Evolutionary conservation across 2,329 filamentous ascomycete genomes (phyloP).

Genomic region (Coniochaeta sp.): DNA sequence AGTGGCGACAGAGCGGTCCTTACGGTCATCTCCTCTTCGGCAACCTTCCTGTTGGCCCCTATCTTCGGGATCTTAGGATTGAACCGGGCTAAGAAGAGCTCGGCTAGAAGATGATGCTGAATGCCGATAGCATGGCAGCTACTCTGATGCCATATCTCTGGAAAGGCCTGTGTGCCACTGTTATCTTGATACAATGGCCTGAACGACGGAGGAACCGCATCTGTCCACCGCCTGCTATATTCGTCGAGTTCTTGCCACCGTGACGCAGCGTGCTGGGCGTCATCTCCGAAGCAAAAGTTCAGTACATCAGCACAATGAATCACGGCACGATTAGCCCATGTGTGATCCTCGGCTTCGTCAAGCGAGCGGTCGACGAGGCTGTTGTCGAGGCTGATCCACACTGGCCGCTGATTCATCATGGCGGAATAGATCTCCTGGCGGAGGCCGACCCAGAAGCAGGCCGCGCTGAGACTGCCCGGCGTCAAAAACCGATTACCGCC

Average conservation of each 20-base stretch:
- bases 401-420: conserved; percentile 35
- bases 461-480: conserved; percentile 37
- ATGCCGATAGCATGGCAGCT: conserved; percentile 51
- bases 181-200: conserved; percentile 42
- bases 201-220: conserved; percentile 41
- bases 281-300: conserved; percentile 51
- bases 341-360: conserved; percentile 39
- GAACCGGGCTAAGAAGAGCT: conserved; percentile 48
- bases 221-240: conserved; percentile 38
- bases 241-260: conserved; percentile 37
- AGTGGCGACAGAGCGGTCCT: background rate
- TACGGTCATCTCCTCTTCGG: conserved; percentile 32
- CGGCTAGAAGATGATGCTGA: conserved; percentile 52
- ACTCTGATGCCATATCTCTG: conserved; percentile 49
- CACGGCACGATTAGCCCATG: conserved; percentile 55
- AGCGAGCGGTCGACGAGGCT: conserved; percentile 44
- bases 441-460: conserved; percentile 50
- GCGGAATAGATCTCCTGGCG: conserved; percentile 54
- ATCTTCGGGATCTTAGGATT: conserved; percentile 45
- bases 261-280: conserved; percentile 12
- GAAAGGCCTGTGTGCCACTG: conserved; percentile 37
- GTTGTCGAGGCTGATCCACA: conserved; percentile 41
- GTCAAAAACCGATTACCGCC: conserved; percentile 30
- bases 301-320: conserved; percentile 57
- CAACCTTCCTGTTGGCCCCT: conserved; percentile 30